phyloP scores from a whole-genome alignment of 1,139 yeast genomes.

The Candida tunisiensis region DNA sequence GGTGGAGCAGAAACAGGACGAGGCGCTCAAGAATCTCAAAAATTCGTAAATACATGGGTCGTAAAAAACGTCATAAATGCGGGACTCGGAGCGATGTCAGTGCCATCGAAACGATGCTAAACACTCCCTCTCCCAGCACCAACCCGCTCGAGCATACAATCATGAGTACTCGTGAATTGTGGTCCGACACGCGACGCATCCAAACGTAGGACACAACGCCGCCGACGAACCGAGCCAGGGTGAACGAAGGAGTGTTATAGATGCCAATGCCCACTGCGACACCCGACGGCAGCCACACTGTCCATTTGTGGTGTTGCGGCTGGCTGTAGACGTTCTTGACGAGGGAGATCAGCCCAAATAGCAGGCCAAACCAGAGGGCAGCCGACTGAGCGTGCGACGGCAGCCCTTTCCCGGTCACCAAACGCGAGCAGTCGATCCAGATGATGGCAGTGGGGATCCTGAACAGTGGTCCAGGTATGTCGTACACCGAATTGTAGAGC shows the following conservation, averaged over 20 bases:
- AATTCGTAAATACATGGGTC: conserved; percentile 12
- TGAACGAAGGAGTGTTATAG: conserved; percentile 84
- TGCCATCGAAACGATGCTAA: conserved; percentile 68
- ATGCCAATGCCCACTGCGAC: conserved; percentile 97
- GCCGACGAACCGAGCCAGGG: conserved; percentile 83
- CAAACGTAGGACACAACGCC: conserved; percentile 43
- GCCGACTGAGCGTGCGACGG: conserved; percentile 64
- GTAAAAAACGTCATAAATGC: background rate
- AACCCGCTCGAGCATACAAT: conserved; percentile 85
- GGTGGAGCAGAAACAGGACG: conserved; percentile 52
- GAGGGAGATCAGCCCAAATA: conserved; percentile 58
- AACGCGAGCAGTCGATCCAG: conserved; percentile 91
- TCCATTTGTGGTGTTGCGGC: conserved; percentile 18
- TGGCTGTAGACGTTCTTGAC: conserved; percentile 10
- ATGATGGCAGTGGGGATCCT: conserved; percentile 89
- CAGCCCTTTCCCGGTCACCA: conserved; percentile 81
- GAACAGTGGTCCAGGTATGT: conserved; percentile 65
- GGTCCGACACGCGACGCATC: conserved; percentile 16
- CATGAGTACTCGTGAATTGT: conserved; percentile 40
- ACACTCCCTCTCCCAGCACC: conserved; percentile 84
- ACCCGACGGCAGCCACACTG: conserved; percentile 69
- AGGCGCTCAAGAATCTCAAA: conserved; percentile 41
- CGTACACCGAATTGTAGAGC: conserved; percentile 64
- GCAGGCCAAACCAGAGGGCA: conserved; percentile 43
- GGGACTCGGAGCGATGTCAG: conserved; percentile 19